Base-by-base conservation (phyloP, 495 filamentous ascomycete species). In the Penicillium longicatenatum region DNA sequence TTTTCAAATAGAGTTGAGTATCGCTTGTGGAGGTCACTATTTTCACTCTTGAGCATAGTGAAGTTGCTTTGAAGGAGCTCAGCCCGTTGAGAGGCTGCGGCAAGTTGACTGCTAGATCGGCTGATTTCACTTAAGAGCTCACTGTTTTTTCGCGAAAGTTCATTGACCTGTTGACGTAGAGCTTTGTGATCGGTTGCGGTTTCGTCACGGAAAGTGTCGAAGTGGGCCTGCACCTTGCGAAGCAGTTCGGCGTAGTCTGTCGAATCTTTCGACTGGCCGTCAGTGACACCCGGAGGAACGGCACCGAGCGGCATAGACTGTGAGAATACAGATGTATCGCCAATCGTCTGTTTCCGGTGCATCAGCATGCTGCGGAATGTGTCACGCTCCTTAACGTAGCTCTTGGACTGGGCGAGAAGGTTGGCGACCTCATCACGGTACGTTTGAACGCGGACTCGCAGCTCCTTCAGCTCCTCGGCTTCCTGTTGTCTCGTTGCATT, bases 301-400 rank as follows among this genome's bases (percentile, higher is more conserved):
- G 75, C 70, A 29, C 76, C 78, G 33, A 79, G 67, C 2, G 75
- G 76, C 17, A 84, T 72, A 29, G 88, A 89, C 41, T 86, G 82
- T 17, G 85, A 89, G 58, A 94, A 84, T 3, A 82, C 76, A 22
- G 83, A 86, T 20, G 78, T 76, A 48, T 94, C 89, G 4, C 71
- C 71, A 7, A 81, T 73, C 16, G 77, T 76, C 61, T 91, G 88
- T 10, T 86, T 87, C 56, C 85, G 81, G 55, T 88, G 83, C 56
- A 91, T 86, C 14, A 97, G 83, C 85, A 97, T 94, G 41, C 91
- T 90, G 29, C 92, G 85, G 86, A 96, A 97, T 82, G 96, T 97
- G 64, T 99, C 93, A 33, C 94, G 85, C 75, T 99, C 94, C 67
- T 90, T 90, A 48, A 93, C 89, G 62, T 96, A 96, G 71, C 91